Percentiles rank a stretch among this genome's conserved stretches.
phyloP scores from a whole-genome alignment of 148 eudicot species.

The Polygonum maritimum region DNA sequence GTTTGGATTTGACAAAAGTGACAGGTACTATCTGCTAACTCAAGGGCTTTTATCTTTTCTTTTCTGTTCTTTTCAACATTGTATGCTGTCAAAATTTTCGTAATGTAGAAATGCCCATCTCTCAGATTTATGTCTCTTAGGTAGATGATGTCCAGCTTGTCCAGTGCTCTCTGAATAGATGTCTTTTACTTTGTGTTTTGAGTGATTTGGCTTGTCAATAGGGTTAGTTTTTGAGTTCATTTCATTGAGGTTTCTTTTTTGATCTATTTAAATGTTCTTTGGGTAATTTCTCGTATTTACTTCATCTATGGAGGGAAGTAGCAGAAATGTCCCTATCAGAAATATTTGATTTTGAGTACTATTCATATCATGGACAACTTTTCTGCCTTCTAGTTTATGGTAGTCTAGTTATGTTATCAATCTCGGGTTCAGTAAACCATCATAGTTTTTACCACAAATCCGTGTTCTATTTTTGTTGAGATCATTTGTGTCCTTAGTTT shows the following conservation, averaged over 20 bases:
- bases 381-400: background rate
- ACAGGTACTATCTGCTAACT: constrained; percentile 32
- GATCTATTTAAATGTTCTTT: background rate
- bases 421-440: background rate
- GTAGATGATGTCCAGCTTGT: background rate
- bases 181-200: background rate
- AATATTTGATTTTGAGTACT: background rate
- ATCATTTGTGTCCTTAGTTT: background rate
- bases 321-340: background rate
- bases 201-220: background rate
- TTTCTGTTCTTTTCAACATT: background rate
- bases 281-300: background rate
- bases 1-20: constrained; percentile 59
- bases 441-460: background rate
- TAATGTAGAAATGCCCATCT: background rate
- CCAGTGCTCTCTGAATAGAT: background rate
- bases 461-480: background rate
- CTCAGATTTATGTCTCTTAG: background rate
- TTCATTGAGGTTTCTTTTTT: background rate
- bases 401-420: background rate
- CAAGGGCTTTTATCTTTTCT: no score
- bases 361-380: background rate
- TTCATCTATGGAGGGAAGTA: background rate
- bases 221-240: background rate
- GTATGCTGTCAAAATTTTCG: background rate